A percentile compares a stretch with the other conserved stretches of the same genome.
These are phyloP conservation scores for Dendryphion nanum DNA, from an alignment of 2,329 filamentous ascomycete genomes.

Conservation along the genomic window DNA sequence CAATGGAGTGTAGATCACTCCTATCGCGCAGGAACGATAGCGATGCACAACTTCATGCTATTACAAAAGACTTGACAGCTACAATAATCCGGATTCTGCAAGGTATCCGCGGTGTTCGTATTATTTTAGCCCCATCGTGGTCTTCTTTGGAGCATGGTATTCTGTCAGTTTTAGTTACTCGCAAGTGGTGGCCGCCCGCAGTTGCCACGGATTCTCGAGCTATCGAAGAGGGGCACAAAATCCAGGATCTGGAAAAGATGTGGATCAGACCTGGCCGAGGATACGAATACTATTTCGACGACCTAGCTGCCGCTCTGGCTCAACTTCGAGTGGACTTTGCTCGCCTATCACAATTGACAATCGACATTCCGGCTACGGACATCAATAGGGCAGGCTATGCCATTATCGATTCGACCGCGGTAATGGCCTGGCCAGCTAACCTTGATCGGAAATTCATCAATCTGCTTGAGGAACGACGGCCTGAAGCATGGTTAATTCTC, in stretches of 20 bases:
- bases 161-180: conserved; percentile 14
- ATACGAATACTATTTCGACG: conserved; percentile 26
- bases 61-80: conserved; percentile 3
- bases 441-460: conserved; percentile 15
- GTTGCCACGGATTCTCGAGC: conserved; percentile 12
- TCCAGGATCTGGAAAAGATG: conserved; percentile 16
- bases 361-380: conserved; percentile 4
- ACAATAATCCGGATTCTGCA: conserved; percentile 12
- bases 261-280: conserved; percentile 19
- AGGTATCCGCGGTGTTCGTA: conserved; percentile 18
- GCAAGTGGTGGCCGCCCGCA: conserved; percentile 25
- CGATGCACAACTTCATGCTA: background rate
- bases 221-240: conserved; percentile 14
- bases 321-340: conserved; percentile 18
- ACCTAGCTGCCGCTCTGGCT: conserved; percentile 14
- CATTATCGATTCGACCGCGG: conserved; percentile 17
- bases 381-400: conserved; percentile 1
- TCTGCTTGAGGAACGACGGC: conserved; percentile 17
- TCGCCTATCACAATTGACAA: conserved; percentile 19
- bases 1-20: conserved; percentile 12
- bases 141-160: conserved; percentile 14
- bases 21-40: background rate
- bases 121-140: conserved; percentile 26
- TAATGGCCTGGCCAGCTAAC: conserved; percentile 16
- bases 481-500: conserved; percentile 27